Percentiles rank a stretch among this genome's conserved stretches.
phyloP scores from a whole-genome alignment of 306 rosid species.

The Echinosophora koreensis region DNA sequence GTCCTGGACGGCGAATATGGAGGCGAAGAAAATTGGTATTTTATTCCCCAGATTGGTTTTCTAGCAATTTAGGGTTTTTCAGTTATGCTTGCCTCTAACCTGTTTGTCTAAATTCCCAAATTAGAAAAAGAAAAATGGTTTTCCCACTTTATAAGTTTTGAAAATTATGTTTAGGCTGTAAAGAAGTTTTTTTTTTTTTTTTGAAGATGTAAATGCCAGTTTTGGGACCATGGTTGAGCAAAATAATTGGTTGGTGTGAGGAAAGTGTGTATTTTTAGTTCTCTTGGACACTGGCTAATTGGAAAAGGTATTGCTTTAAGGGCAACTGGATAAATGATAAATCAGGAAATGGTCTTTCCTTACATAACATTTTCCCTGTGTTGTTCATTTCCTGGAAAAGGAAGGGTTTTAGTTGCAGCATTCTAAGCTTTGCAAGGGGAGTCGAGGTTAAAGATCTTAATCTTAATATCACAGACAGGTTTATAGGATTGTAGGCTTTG shows the following conservation, averaged over 20 bases:
- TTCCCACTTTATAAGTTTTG: not conserved
- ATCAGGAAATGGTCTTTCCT: constrained; percentile 14
- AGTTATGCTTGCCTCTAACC: constrained; percentile 15
- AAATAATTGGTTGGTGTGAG: not conserved
- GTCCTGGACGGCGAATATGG: constrained; percentile 74
- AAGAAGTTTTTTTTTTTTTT: not conserved
- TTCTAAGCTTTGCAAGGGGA: constrained; percentile 20
- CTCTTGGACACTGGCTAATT: constrained; percentile 27
- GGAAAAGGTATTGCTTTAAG: constrained; percentile 13
- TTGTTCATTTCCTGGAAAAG: constrained; percentile 37
- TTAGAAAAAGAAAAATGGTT: not conserved
- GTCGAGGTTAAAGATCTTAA: constrained; percentile 9
- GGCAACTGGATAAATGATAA: constrained; percentile 33
- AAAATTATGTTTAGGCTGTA: not conserved
- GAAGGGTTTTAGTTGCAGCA: constrained; percentile 38
- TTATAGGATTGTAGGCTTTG: constrained; percentile 26
- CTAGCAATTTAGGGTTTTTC: not conserved
- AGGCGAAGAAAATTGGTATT: constrained; percentile 85
- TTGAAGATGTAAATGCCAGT: not conserved
- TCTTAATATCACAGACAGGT: not conserved
- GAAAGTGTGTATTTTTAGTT: constrained; percentile 26
- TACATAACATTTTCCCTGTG: not conserved
- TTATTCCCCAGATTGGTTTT: constrained; percentile 19
- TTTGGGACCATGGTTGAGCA: constrained; percentile 10
- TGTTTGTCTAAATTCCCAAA: constrained; percentile 46